Evolutionary conservation across 2,329 filamentous ascomycete species (phyloP).

Genomic region (Ophiostoma sp.): DNA sequence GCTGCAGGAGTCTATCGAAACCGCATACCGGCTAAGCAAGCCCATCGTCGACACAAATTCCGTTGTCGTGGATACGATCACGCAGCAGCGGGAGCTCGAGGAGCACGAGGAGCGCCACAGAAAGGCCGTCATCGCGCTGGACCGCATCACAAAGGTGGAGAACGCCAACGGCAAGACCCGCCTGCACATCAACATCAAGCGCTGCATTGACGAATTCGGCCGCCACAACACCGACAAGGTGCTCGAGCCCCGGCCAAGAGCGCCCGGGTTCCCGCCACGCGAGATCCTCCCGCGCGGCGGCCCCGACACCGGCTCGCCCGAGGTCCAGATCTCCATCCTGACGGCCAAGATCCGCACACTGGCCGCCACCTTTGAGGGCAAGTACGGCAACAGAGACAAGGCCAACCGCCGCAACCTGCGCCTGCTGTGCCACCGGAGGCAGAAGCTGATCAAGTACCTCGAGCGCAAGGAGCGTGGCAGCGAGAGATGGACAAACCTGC

Average conservation of each 20-base stretch:
- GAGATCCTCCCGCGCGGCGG: conserved; percentile 59
- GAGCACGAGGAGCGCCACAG: conserved; percentile 54
- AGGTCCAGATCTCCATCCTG: conserved; percentile 95
- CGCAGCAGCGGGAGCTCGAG: conserved; percentile 35
- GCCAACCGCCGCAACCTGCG: conserved; percentile 88
- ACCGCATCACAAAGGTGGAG: conserved; percentile 69
- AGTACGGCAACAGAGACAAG: conserved; percentile 75
- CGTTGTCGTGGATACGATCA: conserved; percentile 39
- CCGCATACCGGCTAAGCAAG: conserved; percentile 63
- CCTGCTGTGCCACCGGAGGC: conserved; percentile 77
- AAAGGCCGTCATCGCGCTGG: conserved; percentile 69
- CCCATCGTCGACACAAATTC: conserved; percentile 41
- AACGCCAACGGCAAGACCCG: conserved; percentile 75
- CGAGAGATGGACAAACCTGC: conserved; percentile 79
- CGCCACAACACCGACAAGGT: conserved; percentile 77
- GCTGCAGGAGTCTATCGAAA: conserved; percentile 59
- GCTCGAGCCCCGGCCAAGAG: conserved; percentile 58
- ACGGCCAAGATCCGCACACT: conserved; percentile 88
- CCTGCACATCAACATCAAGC: conserved; percentile 73
- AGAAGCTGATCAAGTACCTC: conserved; percentile 84
- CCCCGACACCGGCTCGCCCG: conserved; percentile 86
- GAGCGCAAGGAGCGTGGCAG: conserved; percentile 85
- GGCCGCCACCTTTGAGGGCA: conserved; percentile 62
- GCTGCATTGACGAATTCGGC: conserved; percentile 82
- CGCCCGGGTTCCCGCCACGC: conserved; percentile 39